phyloP scores from a whole-genome alignment of 305 asterid genomes.

The Plantago rigida region DNA sequence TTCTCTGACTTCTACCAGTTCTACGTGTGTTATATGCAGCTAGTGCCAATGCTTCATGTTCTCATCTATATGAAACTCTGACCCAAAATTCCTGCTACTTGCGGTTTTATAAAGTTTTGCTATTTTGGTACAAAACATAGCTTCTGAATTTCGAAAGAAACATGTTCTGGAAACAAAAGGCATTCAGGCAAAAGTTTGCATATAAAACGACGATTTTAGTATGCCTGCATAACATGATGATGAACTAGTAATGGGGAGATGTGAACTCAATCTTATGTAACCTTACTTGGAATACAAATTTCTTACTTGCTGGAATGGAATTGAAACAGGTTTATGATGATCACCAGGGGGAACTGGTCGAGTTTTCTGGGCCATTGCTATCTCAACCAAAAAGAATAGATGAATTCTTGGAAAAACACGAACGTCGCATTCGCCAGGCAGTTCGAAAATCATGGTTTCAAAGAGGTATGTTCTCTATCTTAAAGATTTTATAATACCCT shows the following conservation, averaged over 20 bases:
- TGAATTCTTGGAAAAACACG: slow-evolving; percentile 78
- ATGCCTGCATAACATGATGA: too few relatives aligned
- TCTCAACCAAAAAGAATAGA: slow-evolving; percentile 70
- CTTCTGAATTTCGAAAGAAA: not conserved
- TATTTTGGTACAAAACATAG: not conserved
- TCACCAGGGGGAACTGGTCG: slow-evolving; percentile 79
- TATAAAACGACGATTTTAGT: not conserved
- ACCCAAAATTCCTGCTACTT: not conserved
- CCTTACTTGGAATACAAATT: not conserved
- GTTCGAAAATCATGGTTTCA: slow-evolving; percentile 93
- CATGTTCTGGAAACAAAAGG: not conserved
- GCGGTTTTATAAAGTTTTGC: not conserved
- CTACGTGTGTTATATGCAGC: not conserved
- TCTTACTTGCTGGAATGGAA: not conserved
- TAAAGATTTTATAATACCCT: not conserved
- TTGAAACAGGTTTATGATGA: slow-evolving; percentile 56
- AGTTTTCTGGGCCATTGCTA: slow-evolving; percentile 84
- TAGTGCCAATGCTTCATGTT: not conserved
- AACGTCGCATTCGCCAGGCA: slow-evolving; percentile 94
- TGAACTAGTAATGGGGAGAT: too few relatives aligned
- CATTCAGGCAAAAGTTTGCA: not conserved
- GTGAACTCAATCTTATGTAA: too few relatives aligned
- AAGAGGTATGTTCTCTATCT: slow-evolving; percentile 44
- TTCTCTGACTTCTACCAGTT: not conserved
- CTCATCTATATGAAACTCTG: not conserved